Conservation (phyloP, 2,329 filamentous ascomycete species). For the Keithomyces neogunnii region DNA sequence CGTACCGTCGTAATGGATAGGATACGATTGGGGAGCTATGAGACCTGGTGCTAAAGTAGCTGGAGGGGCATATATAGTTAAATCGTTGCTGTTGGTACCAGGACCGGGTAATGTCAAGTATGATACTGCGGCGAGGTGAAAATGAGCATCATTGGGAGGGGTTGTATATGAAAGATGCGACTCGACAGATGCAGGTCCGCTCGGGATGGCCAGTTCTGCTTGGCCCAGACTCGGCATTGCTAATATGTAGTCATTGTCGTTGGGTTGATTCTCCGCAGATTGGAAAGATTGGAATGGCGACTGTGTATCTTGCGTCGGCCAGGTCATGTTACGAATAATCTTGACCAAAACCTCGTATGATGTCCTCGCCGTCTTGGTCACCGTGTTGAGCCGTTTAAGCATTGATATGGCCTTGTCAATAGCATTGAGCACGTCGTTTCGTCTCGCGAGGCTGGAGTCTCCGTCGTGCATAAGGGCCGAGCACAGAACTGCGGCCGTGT, state of each 20-base stretch:
- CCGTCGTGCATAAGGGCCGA: constrained; percentile 42
- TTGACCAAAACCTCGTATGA: constrained; percentile 23
- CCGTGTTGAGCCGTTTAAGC: constrained; percentile 21
- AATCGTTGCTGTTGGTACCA: neutral
- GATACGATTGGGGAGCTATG: constrained; percentile 1
- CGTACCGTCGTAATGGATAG: neutral
- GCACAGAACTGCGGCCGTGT: constrained; percentile 40
- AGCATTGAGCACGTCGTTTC: constrained; percentile 29
- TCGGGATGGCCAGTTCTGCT: neutral
- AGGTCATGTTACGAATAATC: constrained; percentile 15
- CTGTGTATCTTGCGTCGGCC: neutral
- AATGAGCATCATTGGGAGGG: constrained; percentile 1
- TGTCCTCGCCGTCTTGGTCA: constrained; percentile 22
- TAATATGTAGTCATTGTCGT: constrained; percentile 4
- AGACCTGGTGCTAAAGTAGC: neutral
- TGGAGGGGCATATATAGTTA: neutral
- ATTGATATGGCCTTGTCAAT: constrained; percentile 28
- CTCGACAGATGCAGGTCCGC: constrained; percentile 1
- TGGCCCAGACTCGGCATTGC: constrained; percentile 6
- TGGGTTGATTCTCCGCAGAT: constrained; percentile 6
- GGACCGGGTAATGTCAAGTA: neutral
- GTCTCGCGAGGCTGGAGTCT: constrained; percentile 29
- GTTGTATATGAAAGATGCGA: constrained; percentile 6
- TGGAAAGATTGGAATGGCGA: neutral
- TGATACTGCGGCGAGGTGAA: neutral